Evolutionary conservation across 2,329 filamentous ascomycete genomes (phyloP), one percentile per base, ranked within the genome.

Genomic region (Ophiostoma australiae): DNA sequence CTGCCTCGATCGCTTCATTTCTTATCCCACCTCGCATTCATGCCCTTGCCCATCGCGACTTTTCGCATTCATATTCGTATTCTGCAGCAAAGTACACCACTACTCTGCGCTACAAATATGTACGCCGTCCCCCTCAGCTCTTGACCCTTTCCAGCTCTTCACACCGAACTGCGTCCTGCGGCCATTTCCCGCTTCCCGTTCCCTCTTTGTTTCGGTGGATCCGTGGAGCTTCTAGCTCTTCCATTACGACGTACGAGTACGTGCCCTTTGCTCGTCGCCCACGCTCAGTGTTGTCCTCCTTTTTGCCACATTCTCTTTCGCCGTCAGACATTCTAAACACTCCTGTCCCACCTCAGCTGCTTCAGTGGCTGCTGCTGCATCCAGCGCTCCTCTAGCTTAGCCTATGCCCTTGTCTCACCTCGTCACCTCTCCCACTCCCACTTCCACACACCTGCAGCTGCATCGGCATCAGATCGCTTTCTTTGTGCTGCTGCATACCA

Each of bases 301-400:
- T 35, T 69, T 55, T 55, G 48, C 48, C 48, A 55, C 48, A 55
- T 44, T 44, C 13, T 44, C 41, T 17, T 44, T 44, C 13, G 13
- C 55, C 27, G 55, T 15, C 55, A 61, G 55, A 31, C 55, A 23
- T 20, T 44, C 41, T 23, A 61, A 23, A 31, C 55, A 35, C 31
- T 37, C 61, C 61, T n/a, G 63, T 41, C 63, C 33, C 63, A 67
- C 20, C 37, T 4, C 35, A 67, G 27, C 58, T 63, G 27, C 58
- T 61, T 11, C 55, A 61, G 55, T 23, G 55, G 11, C 55, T 61
- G n/a, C n/a, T 23, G 55, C n/a, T 15, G 55, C 31, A n/a, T 63
- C 11, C 27, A 63, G 48, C n/a, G 48, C 17, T 23, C 48, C 48
- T 55, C 20, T 55, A n/a, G n/a, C n/a, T 20, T 55, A 55, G 23